A percentile compares a stretch with the other conserved stretches of the same genome.
Conservation (phyloP, 148 eudicot genomes). For the Polygonum maritimum region DNA sequence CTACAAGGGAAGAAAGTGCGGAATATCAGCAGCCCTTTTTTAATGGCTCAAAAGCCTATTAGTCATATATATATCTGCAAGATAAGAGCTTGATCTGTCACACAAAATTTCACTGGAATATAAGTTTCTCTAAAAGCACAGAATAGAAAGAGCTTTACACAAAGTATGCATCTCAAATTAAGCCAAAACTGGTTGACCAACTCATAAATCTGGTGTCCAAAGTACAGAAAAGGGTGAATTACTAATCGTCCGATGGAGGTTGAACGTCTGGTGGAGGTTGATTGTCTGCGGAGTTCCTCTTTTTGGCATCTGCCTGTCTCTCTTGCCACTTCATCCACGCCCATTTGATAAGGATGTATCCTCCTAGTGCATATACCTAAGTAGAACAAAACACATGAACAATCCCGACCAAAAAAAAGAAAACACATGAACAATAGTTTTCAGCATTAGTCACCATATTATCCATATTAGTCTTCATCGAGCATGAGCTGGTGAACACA, state of each 20-base stretch:
- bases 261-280: neutral
- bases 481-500: too few species aligned
- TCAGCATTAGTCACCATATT: neutral
- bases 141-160: too few species aligned
- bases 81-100: neutral
- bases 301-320: constrained; percentile 20
- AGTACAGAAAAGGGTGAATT: neutral
- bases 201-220: too few species aligned
- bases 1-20: neutral
- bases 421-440: neutral
- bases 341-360: constrained; percentile 33
- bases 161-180: neutral
- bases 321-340: constrained; percentile 45
- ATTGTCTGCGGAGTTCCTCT: neutral
- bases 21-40: neutral
- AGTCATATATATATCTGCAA: neutral
- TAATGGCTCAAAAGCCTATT: too few species aligned
- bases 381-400: neutral
- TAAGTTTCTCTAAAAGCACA: neutral
- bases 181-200: too few species aligned
- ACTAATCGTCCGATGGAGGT: neutral
- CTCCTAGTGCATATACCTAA: constrained; percentile 39
- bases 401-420: rapidly evolving
- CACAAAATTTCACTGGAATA: neutral
- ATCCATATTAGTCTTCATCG: too few species aligned